Evolutionary conservation across 192 early-diverging fungal species (phyloP).

Genomic region (Coemansia sp.): DNA sequence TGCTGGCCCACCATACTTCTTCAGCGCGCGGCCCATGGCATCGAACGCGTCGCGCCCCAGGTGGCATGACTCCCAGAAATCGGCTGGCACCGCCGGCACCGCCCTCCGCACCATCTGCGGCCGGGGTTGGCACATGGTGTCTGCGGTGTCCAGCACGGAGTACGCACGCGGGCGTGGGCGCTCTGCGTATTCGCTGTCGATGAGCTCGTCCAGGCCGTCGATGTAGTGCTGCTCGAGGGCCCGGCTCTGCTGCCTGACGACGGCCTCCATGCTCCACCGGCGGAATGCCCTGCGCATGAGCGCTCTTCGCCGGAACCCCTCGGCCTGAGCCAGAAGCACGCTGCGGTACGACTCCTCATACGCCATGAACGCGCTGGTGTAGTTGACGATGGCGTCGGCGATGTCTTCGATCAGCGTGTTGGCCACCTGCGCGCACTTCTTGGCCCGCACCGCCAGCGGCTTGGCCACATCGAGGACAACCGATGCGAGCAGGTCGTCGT

Average conservation of each 20-base stretch:
- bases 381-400: constrained; percentile 30
- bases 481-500: constrained; percentile 32
- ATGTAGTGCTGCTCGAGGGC: constrained; percentile 37
- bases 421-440: constrained; percentile 4
- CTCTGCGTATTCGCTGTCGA: constrained; percentile 25
- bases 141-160: neutral
- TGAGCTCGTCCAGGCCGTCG: constrained; percentile 31
- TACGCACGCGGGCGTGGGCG: neutral
- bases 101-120: neutral
- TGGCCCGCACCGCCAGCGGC: constrained; percentile 4
- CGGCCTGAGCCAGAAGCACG: constrained; percentile 31
- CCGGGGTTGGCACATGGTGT: neutral
- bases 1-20: constrained; percentile 16
- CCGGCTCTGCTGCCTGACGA: constrained; percentile 26
- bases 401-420: constrained; percentile 29
- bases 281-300: constrained; percentile 21
- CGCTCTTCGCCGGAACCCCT: constrained; percentile 25
- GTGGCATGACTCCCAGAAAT: constrained; percentile 49
- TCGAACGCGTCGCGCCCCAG: constrained; percentile 38
- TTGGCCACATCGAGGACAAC: constrained; percentile 15
- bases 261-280: constrained; percentile 37
- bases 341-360: constrained; percentile 43
- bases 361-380: constrained; percentile 37
- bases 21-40: constrained; percentile 11
- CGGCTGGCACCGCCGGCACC: neutral